Base-by-base conservation (phyloP, 2,329 filamentous ascomycete genomes). In the Penicillium sp. region DNA sequence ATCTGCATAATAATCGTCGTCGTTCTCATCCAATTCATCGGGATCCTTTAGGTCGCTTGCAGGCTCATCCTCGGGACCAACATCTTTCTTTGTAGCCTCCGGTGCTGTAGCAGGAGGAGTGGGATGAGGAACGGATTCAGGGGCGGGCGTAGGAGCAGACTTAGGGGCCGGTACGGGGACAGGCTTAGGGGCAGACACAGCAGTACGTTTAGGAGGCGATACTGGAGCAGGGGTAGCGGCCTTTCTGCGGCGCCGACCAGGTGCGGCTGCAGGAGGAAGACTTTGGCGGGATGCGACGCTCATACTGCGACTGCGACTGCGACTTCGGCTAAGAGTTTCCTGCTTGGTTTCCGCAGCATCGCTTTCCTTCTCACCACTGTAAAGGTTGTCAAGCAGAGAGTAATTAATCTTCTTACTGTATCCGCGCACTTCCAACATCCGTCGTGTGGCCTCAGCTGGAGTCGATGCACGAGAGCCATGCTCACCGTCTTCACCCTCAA, bases 351-450 rank as follows among this genome's bases (percentile, higher is more conserved):
- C 19, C 22, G 67, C 59, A 35, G 68, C 72, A 29, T 66, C 63
- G 4, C 67, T 68, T 19, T 68, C 64, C 3, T 70, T 65, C 46
- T 76, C 75, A n/a, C 74, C 69, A 22, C 71, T 74, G 55, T 76
- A 78, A 6, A 78, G 56, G 2, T 71, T 70, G 44, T 77, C 74
- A 8, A 78, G 57, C 14, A 76, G 65, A 39, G 71, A 71, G 53
- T 91, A 91, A 65, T 91, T 90, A 69, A 92, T 89, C 68, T 90
- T 87, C 73, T 87, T 89, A 60, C 87, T 90, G 74, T 87, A 89
- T 0, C 83, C 84, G 46, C 88, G 81, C 55, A 85, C 84, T 71
- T 89, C 87, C 70, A 90, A 79, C 63, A 88, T 87, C 55, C 84
- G 83, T 59, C 85, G 81, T 14, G 87, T 87, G 1, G 89, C 89